Evolutionary conservation across 805 yeast genomes (phyloP), one percentile per base, ranked within the genome.

Genomic region (Saccharomycopsis lassenensis): DNA sequence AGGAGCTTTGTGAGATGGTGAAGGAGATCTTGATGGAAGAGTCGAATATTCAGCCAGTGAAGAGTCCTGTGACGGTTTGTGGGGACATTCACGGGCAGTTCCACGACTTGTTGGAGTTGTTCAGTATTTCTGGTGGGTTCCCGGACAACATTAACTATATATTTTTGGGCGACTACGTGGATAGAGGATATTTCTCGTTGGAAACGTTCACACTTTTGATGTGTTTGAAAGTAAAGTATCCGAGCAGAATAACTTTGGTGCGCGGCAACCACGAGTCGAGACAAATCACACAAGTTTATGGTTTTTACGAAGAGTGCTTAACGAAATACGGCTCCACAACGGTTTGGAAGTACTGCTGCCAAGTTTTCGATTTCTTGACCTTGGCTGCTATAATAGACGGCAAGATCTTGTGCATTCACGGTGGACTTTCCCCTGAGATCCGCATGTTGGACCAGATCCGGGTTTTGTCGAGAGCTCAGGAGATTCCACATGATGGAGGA

Each of bases 31-130:
- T 89, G 42, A 91, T 91, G 96, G 97, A 89, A 55, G 96, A 86
- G 52, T 79, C 91, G 28, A 87, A 87, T 55, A 85, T 87, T 44
- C 95, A 86, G 54, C 95, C 95, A 0, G 95, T 86, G 2, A 80
- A 77, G 51, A 73, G 85, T 20, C 96, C 96, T 1, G 96, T 86
- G 5, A 85, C 95, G 0, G 95, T 86, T 1, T 86, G 95, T 62
- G 96, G 94, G 53, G 98, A 89, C 59, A 91, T 89, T 50, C 98
- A 89, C 58, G 98, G 98, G 3, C 98, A 89, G 57, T 89, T 89
- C 57, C 97, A 89, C 55, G 98, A 89, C 57, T 66, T 89, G 43
- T 61, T 89, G 44, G 96, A 91, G 56, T 65, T 89, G 18, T 91
- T 91, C 58, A 67, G 94, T 47, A 79, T 87, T 8, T 72, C 86